A percentile compares a stretch with the other conserved stretches of the same genome.
phyloP scores from a whole-genome alignment of 2,329 filamentous ascomycete species.

The Sodiomyces alkalinus region DNA sequence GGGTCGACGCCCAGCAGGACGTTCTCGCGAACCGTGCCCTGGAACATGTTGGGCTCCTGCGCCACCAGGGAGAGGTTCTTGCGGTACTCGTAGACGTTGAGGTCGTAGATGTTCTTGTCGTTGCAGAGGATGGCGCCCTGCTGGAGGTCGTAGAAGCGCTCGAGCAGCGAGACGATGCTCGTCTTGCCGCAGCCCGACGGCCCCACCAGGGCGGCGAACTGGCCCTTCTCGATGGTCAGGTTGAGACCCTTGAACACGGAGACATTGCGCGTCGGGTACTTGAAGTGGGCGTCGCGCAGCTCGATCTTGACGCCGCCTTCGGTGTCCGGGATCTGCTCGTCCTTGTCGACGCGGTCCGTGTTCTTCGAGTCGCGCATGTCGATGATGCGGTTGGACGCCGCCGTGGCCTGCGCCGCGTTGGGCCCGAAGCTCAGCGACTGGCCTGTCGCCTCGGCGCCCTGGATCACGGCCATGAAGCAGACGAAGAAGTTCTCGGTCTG shows the following conservation, averaged over 20 bases:
- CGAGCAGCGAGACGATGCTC: conserved; percentile 49
- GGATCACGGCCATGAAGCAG: conserved; percentile 50
- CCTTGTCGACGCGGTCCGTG: conserved; percentile 14
- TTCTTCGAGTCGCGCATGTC: conserved; percentile 29
- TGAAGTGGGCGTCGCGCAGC: conserved; percentile 40
- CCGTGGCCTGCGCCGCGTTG: conserved; percentile 44
- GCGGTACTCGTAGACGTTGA: conserved; percentile 49
- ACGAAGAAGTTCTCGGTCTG: conserved; percentile 31
- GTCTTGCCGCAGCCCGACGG: conserved; percentile 60
- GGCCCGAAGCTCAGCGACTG: conserved; percentile 53
- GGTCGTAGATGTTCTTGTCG: conserved; percentile 37
- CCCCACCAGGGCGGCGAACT: conserved; percentile 57
- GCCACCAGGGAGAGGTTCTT: conserved; percentile 53
- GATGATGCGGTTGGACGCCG: conserved; percentile 44
- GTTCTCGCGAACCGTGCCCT: conserved; percentile 51
- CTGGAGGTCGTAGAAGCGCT: conserved; percentile 56
- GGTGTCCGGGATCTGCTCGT: conserved; percentile 24
- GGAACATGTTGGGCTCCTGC: conserved; percentile 60
- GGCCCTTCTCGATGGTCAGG: conserved; percentile 49
- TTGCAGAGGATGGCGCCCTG: conserved; percentile 51
- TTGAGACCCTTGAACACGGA: conserved; percentile 45
- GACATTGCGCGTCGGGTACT: conserved; percentile 41
- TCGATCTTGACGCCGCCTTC: conserved; percentile 40
- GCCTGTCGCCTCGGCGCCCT: conserved; percentile 52
- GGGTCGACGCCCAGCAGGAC: conserved; percentile 49